phyloP scores from a whole-genome alignment of 2,329 filamentous ascomycete genomes.

The Tympanopsis confertula region DNA sequence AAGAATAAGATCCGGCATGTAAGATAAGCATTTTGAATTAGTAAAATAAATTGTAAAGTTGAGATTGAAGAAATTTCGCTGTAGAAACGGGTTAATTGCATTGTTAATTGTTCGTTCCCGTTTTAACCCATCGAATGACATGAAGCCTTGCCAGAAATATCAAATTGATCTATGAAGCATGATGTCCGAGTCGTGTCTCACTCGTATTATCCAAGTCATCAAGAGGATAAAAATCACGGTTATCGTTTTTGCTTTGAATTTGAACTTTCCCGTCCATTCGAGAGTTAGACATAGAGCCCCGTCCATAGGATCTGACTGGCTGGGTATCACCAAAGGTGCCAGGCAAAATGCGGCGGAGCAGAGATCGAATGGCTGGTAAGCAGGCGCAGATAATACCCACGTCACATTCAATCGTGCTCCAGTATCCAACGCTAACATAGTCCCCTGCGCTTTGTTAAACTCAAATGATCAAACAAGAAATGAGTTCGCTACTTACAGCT shows the following conservation, averaged over 20 bases:
- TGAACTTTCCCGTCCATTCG: not conserved
- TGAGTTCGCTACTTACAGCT: no score
- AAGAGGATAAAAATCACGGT: conserved; percentile 9
- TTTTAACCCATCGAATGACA: no score
- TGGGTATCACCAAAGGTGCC: conserved; percentile 15
- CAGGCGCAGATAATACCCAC: conserved; percentile 17
- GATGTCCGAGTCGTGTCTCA: conserved; percentile 5
- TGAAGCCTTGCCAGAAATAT: no score
- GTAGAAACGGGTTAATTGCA: no score
- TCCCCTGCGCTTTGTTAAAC: conserved; percentile 13
- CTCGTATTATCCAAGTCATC: conserved; percentile 10
- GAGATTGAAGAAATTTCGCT: no score
- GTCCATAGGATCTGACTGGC: no score
- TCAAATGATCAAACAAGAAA: not conserved
- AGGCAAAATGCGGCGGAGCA: conserved; percentile 22
- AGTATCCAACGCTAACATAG: conserved; percentile 14
- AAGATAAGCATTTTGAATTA: no score
- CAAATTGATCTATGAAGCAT: no score
- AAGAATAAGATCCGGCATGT: no score
- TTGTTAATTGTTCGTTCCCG: no score
- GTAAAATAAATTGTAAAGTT: no score
- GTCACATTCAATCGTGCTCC: conserved; percentile 16
- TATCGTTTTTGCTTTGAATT: conserved; percentile 5
- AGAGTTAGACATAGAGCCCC: no score
- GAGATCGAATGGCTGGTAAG: conserved; percentile 18